Percentiles rank a stretch among this genome's conserved stretches.
These are phyloP conservation scores for Boletus subparvulus DNA, from an alignment of 768 basidiomycete species.

Conservation along the genomic window DNA sequence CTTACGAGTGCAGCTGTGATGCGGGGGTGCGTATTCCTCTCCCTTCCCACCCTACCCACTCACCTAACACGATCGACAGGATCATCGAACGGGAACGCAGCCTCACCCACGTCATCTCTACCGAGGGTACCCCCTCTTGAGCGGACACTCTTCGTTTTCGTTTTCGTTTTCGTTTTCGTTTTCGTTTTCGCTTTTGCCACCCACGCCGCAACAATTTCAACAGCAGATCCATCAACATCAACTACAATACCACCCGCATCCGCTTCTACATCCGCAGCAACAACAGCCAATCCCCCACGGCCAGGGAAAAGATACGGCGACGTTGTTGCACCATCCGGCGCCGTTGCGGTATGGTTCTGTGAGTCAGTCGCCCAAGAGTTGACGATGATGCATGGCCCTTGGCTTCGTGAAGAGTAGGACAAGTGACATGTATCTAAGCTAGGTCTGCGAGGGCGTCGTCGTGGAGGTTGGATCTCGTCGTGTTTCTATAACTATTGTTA, in stretches of 20 bases:
- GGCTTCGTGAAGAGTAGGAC: too few species aligned
- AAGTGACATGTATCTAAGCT: too few species aligned
- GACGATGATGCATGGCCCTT: too few species aligned
- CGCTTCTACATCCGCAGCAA: not conserved
- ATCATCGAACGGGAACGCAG: constrained; percentile 56
- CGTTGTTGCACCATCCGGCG: constrained; percentile 4
- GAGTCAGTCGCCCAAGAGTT: too few species aligned
- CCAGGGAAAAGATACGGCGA: constrained; percentile 1
- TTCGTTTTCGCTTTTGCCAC: constrained; percentile 15
- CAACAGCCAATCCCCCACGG: not conserved
- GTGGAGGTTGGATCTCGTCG: too few species aligned
- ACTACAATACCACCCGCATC: constrained; percentile 3
- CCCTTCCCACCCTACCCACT: not conserved
- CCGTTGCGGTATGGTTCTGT: constrained; percentile 22
- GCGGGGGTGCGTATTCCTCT: constrained; percentile 52
- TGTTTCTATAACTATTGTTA: too few species aligned
- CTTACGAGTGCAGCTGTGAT: constrained; percentile 75
- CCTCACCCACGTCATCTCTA: constrained; percentile 25
- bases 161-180: too few species aligned
- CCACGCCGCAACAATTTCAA: constrained; percentile 18
- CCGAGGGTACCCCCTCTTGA: constrained; percentile 34
- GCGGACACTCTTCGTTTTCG: constrained; percentile 5
- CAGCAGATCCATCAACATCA: constrained; percentile 21
- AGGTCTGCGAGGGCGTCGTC: too few species aligned
- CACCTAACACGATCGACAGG: constrained; percentile 25